Evolutionary conservation across 176 grass and related monocot genomes (phyloP), one percentile per base, ranked within the genome.

Genomic region (Carex pumila): DNA sequence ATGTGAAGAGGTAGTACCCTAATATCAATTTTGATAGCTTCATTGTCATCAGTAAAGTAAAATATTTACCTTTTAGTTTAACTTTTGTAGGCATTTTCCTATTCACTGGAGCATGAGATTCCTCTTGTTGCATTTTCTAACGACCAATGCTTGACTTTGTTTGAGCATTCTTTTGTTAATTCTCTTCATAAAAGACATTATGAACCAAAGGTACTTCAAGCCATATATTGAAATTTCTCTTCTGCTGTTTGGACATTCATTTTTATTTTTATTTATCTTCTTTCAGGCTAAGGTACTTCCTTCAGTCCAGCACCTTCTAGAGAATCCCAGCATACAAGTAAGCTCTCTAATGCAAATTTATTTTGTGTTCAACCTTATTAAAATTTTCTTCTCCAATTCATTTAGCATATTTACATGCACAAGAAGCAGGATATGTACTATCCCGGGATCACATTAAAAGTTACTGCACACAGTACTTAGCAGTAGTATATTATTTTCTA

Each of bases 241-340:
- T 76, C 39, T 76, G 52, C 1, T 17, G 47, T 52, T 76, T 14
- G 15, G 47, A 77, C 32, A 25, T 77, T 77, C 2, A 32, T 52
- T 22, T 74, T 74, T 22, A 12, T 65, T 62, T n/a, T 49, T 85
- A 5, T 62, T 6, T 61, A 76, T 14, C 49, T 54, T 32, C 71
- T 79, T 80, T 37, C 25, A 99, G 93, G 87, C 92, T 63, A 87
- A 90, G 70, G 83, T 93, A 62, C 79, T 88, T 75, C 81, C 87
- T 90, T 95, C 96, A 82, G 49, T 95, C 87, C 86, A 93, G 31
- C 68, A 93, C 39, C 89, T 99, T 64, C 78, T 89, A 81, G 85
- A 90, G 81, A 84, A 88, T 83, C 86, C 84, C 65, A 90, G 86
- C 64, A 79, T 99, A 86, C 96, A 99, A 91, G 93, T 99, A 89